Base-by-base conservation (phyloP, 345 rosid species). In the Iberis pinnata region DNA sequence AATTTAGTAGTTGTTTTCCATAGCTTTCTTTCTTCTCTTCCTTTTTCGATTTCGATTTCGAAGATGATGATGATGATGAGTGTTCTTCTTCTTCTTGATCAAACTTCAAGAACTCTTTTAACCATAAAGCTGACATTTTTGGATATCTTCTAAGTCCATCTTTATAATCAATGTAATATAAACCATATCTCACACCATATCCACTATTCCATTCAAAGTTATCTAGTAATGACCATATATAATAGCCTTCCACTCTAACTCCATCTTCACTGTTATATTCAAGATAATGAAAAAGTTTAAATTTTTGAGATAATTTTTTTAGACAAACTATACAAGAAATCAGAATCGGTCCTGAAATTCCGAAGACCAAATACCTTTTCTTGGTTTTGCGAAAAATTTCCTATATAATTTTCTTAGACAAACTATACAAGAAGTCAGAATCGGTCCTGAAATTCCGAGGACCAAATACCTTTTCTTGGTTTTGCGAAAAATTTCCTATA, bases 121-220 rank as follows among this genome's bases (percentile, higher is more conserved):
- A 79, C 90, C 95, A 86, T 12, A 72, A 42, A 1, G 89, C 78
- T 0, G 88, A 86, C 18, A 53, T 65, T 40, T 80, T 86, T 4
- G 79, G 77, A 38, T 72, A 71, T 68, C 88, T 47, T 66, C 74
- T 74, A 43, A 77, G 58, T 4, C 74, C 76, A 9, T 82, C 62
- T 53, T 75, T 53, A 65, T 41, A 79, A 53, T 86, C 84, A 1
- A 80, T 75, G 11, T 72, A 86, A 55, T 48, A 61, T 22, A 80
- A 61, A 5, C 88, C 90, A 14, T 70, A 80, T 33, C 81, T 71
- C 18, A 59, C 56, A 0, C 79, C 78, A 47, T 72, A 86, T 27
- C 95, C 88, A 2, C 54, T 56, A 47, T 35, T 36, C 89, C 89
- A 82, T 40, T 78, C 84, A 2, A 80, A 83, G 61, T 82, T 72